These are phyloP conservation scores for Daldinia loculata DNA, from an alignment of 495 filamentous ascomycete species.

Conservation along the genomic window DNA sequence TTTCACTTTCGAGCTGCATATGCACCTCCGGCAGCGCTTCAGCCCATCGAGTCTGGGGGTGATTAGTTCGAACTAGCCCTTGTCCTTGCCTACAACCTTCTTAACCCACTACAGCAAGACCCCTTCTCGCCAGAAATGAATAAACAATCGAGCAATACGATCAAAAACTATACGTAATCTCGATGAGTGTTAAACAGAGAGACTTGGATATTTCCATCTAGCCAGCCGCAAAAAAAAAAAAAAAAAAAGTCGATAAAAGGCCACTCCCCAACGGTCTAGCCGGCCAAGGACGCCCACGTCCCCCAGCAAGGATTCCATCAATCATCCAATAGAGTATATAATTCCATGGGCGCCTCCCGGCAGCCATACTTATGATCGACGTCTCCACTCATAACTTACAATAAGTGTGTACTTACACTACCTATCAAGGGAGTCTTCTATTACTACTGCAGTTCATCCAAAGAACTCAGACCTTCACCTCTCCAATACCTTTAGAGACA, in stretches of 20 bases:
- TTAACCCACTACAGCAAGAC: slow-evolving; percentile 27
- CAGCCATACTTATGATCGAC: slow-evolving; percentile 42
- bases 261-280: slow-evolving; percentile 11
- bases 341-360: slow-evolving; percentile 46
- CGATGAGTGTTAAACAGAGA: not conserved
- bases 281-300: slow-evolving; percentile 18
- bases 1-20: slow-evolving; percentile 22
- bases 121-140: slow-evolving; percentile 28
- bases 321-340: slow-evolving; percentile 43
- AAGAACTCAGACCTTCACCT: not conserved
- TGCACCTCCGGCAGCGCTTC: slow-evolving; percentile 36
- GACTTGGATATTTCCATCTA: not conserved
- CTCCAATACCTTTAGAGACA: not conserved
- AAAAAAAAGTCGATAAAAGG: slow-evolving; percentile 24
- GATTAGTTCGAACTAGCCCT: slow-evolving; percentile 28
- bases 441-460: not conserved
- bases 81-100: slow-evolving; percentile 18
- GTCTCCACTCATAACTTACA: slow-evolving; percentile 43
- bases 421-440: slow-evolving; percentile 29
- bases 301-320: slow-evolving; percentile 32
- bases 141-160: slow-evolving; percentile 12
- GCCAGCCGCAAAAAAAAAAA: slow-evolving; percentile 20
- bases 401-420: slow-evolving; percentile 24
- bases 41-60: slow-evolving; percentile 33
- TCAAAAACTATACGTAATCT: not conserved